These are phyloP conservation scores for Zymoseptoria tritici DNA, from an alignment of 2,329 filamentous ascomycete species.

Conservation along the genomic window DNA sequence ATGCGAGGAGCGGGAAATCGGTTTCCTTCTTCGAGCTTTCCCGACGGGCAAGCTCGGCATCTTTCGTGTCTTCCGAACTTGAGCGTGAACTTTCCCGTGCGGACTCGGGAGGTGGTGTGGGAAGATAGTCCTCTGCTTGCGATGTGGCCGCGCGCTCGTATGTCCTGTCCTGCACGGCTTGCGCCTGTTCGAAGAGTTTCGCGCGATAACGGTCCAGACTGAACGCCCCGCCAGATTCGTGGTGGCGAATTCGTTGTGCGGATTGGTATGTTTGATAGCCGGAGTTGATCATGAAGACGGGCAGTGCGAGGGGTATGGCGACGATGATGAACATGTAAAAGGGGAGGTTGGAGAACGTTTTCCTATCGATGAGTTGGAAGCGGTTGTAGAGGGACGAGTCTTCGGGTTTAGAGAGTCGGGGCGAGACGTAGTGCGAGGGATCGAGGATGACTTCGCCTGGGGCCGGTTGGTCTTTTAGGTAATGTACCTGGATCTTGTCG, in stretches of 20 bases:
- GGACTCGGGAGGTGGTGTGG: slow-evolving; percentile 34
- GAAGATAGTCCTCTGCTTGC: slow-evolving; percentile 63
- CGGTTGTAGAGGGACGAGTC: slow-evolving; percentile 16
- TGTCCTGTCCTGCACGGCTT: slow-evolving; percentile 66
- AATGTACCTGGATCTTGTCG: slow-evolving; percentile 63
- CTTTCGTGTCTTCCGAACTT: slow-evolving; percentile 1
- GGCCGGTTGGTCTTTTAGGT: slow-evolving; percentile 59
- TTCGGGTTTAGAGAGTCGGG: slow-evolving; percentile 16
- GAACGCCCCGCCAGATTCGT: slow-evolving; percentile 58
- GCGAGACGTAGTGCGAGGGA: slow-evolving; percentile 51
- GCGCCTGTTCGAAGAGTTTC: slow-evolving; percentile 67
- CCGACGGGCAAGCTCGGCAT: slow-evolving; percentile 9
- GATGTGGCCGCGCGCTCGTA: slow-evolving; percentile 65
- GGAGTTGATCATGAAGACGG: slow-evolving; percentile 67
- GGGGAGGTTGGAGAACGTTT: slow-evolving; percentile 49
- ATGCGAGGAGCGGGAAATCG: slow-evolving; percentile 59
- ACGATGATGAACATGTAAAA: slow-evolving; percentile 57
- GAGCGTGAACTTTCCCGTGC: slow-evolving; percentile 20
- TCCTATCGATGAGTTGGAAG: slow-evolving; percentile 19
- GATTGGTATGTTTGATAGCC: slow-evolving; percentile 70
- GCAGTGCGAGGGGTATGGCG: slow-evolving; percentile 65
- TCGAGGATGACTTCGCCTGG: slow-evolving; percentile 69
- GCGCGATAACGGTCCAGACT: slow-evolving; percentile 65
- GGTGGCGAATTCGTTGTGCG: slow-evolving; percentile 63
- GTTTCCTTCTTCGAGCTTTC: slow-evolving; percentile 24